phyloP scores from a whole-genome alignment of 2,329 filamentous ascomycete genomes.

The Polychaeton citri region DNA sequence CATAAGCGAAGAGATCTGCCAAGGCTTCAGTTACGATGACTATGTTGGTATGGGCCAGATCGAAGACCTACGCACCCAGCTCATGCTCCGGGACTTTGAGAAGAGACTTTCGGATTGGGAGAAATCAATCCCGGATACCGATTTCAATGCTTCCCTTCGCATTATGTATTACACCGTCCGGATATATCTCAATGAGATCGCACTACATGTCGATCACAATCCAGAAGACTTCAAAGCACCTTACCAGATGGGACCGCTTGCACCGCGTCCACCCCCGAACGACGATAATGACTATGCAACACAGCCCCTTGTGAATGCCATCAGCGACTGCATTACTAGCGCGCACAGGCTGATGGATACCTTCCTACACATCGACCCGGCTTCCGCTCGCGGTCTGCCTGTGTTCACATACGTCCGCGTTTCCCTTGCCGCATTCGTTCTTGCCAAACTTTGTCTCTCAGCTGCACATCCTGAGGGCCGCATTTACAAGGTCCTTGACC shows the following conservation, averaged over 20 bases:
- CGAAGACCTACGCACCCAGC: slow-evolving; percentile 49
- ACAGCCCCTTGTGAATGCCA: slow-evolving; percentile 50
- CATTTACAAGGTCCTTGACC: slow-evolving; percentile 56
- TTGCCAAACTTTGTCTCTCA: slow-evolving; percentile 62
- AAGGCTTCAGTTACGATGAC: slow-evolving; percentile 56
- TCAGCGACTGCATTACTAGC: slow-evolving; percentile 53
- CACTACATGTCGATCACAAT: slow-evolving; percentile 51
- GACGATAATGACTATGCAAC: slow-evolving; percentile 24
- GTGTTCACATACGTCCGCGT: slow-evolving; percentile 60
- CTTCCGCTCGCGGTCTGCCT: slow-evolving; percentile 49
- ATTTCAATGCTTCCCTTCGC: slow-evolving; percentile 35
- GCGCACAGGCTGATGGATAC: slow-evolving; percentile 54
- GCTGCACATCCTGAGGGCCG: slow-evolving; percentile 50
- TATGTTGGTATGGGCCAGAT: slow-evolving; percentile 40
- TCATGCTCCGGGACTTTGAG: slow-evolving; percentile 52
- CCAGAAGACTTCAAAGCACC: slow-evolving; percentile 38
- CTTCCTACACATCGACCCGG: slow-evolving; percentile 48
- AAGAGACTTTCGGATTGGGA: slow-evolving; percentile 49
- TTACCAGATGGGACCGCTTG: slow-evolving; percentile 33
- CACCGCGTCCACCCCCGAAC: slow-evolving; percentile 23
- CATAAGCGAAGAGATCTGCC: slow-evolving; percentile 54
- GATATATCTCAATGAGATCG: slow-evolving; percentile 65
- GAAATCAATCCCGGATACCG: slow-evolving; percentile 31
- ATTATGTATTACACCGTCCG: slow-evolving; percentile 53
- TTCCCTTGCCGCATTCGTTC: slow-evolving; percentile 55